phyloP scores from a whole-genome alignment of 2,329 filamentous ascomycete genomes.

The Penicillium sp. region DNA sequence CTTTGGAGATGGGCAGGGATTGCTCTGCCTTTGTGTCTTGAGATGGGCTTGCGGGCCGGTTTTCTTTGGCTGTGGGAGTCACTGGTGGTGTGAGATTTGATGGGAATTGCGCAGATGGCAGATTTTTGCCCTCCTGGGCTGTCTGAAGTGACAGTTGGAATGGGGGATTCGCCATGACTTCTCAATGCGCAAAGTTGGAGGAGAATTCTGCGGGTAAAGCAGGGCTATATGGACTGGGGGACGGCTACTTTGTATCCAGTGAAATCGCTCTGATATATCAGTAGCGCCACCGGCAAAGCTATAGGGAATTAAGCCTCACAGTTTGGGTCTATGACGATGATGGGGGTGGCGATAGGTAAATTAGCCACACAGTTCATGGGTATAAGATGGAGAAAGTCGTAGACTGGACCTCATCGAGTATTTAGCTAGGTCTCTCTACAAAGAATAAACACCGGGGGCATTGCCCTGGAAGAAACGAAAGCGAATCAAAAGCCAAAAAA shows the following conservation, averaged over 20 bases:
- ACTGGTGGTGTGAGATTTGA: conserved; percentile 37
- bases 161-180: conserved; percentile 16
- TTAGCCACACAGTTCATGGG: neutral
- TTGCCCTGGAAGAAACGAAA: conserved; percentile 4
- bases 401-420: neutral
- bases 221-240: neutral
- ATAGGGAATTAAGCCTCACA: conserved; percentile 5
- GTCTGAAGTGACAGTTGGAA: conserved; percentile 33
- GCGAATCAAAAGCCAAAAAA: conserved; percentile 1
- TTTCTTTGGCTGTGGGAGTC: conserved; percentile 32
- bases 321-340: neutral
- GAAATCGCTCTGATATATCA: conserved; percentile 13
- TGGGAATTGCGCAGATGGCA: conserved; percentile 12
- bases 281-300: conserved; percentile 17
- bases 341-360: neutral
- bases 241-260: neutral
- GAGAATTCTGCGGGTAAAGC: neutral
- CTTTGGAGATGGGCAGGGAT: conserved; percentile 3
- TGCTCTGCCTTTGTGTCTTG: conserved; percentile 3
- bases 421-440: neutral
- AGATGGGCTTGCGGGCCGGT: conserved; percentile 6
- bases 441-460: neutral
- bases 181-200: neutral
- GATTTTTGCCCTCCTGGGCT: conserved; percentile 7
- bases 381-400: neutral